Evolutionary conservation across 345 rosid species (phyloP), one percentile per base, ranked within the genome.

Genomic region (Brassica nigra): DNA sequence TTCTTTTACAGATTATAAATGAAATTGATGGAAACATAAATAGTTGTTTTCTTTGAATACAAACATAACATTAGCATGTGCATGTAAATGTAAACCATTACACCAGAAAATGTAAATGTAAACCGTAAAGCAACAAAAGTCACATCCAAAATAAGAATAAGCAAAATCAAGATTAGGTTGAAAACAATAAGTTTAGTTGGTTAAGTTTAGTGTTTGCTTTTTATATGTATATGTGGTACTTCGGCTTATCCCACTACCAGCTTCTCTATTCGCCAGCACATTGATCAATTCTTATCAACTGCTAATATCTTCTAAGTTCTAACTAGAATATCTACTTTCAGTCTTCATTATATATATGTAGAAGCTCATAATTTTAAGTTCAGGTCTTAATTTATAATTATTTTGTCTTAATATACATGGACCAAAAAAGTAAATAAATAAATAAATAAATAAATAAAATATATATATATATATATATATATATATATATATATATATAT

Each of bases 221-320:
- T 29, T 30, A 30, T 49, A 1, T 27, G 55, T 37, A 62, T 62
- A 2, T 62, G 66, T 30, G 42, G 62, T 63, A 71, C 37, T 27
- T 55, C 15, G n/a, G 66, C 66, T 66, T 67, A 75, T 37, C 58
- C 55, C 78, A 75, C 47, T 7, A 68, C 6, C 61, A 68, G 47
- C 59, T 54, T 54, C 9, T 54, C 23, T 2, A 15, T 16, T 54
- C 23, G 59, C 23, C 59, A 54, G 2, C 59, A 15, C 15, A 12
- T 47, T 55, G 54, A 20, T 12, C 58, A 42, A 16, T 57, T 9
- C 12, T 18, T 28, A 3, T 44, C 15, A 33, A 7, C 30, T 39
- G n/a, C 20, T 66, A 16, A 29, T 58, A 42, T 59, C 49, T 59
- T 75, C 8, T 57, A n/a, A n/a, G n/a, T n/a, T n/a, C n/a, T n/a